These are phyloP conservation scores for Trichosporon inkin DNA, from an alignment of 1,284 basidiomycete genomes.

Conservation along the genomic window DNA sequence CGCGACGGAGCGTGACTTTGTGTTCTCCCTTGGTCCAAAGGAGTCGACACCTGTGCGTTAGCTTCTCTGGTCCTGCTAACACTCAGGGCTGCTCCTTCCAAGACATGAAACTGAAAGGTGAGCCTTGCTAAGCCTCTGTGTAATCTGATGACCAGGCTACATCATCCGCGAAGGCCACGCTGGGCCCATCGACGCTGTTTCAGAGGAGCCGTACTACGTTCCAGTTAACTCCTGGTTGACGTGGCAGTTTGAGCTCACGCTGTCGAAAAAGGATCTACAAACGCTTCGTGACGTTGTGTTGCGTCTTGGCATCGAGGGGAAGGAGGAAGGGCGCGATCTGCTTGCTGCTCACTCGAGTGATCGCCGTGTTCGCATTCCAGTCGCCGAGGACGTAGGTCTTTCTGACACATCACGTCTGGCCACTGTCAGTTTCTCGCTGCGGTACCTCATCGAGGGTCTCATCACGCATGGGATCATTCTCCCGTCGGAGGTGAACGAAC, in stretches of 20 bases:
- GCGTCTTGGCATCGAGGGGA: slow-evolving; percentile 5
- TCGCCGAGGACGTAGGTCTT: slow-evolving; percentile 2
- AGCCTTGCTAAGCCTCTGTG: not conserved
- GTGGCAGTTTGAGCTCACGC: slow-evolving; percentile 20
- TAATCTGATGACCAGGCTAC: slow-evolving; percentile 11
- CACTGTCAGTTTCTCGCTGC: slow-evolving; percentile 16
- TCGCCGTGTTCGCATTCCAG: not conserved
- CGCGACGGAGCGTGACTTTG: slow-evolving; percentile 28
- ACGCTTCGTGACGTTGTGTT: slow-evolving; percentile 10
- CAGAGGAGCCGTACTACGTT: slow-evolving; percentile 12
- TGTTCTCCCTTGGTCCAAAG: slow-evolving; percentile 12
- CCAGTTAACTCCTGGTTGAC: slow-evolving; percentile 21
- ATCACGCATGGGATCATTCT: slow-evolving; percentile 27
- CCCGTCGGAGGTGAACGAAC: slow-evolving; percentile 20
- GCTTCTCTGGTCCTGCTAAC: not conserved
- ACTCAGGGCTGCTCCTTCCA: slow-evolving; percentile 14
- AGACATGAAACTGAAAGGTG: slow-evolving; percentile 21
- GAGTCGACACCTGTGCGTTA: slow-evolving; percentile 14
- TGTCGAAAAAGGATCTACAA: not conserved
- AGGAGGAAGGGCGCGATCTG: slow-evolving; percentile 14
- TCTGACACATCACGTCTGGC: slow-evolving; percentile 1
- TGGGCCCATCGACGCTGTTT: slow-evolving; percentile 18
- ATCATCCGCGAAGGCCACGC: slow-evolving; percentile 26
- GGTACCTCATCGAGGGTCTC: slow-evolving; percentile 32
- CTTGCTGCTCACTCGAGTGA: not conserved